Conservation (phyloP, 495 filamentous ascomycete genomes). For the Penicillium atrosanguineum region DNA sequence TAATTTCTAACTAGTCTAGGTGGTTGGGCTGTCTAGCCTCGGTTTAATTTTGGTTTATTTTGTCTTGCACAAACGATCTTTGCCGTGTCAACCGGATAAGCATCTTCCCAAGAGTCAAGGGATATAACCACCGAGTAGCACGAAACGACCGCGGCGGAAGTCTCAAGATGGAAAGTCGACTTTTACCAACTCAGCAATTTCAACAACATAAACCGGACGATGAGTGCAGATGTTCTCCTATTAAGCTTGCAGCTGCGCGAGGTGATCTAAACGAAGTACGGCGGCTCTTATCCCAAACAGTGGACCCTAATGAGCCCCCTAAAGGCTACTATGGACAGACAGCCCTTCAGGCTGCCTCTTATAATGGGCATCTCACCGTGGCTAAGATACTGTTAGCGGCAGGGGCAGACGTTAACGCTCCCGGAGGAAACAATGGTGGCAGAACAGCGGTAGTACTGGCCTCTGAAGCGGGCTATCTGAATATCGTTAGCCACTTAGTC, state of each 20-base stretch:
- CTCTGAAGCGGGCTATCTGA: conserved; percentile 5
- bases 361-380: conserved; percentile 6
- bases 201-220: conserved; percentile 3
- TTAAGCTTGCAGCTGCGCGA: conserved; percentile 8
- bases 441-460: conserved; percentile 8
- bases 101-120: not conserved
- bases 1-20: too few species aligned
- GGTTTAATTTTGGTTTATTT: too few species aligned
- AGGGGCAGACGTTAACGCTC: conserved; percentile 25
- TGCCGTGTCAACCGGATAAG: not conserved
- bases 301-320: conserved; percentile 5
- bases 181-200: not conserved
- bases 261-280: not conserved
- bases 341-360: conserved; percentile 10
- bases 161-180: not conserved
- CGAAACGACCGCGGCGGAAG: not conserved
- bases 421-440: conserved; percentile 9
- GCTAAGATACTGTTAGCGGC: conserved; percentile 4
- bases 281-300: conserved; percentile 6
- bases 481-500: conserved; percentile 5
- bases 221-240: conserved; percentile 1
- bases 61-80: not conserved
- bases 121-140: not conserved
- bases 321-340: conserved; percentile 14
- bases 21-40: too few species aligned